phyloP scores from a whole-genome alignment of 2,329 filamentous ascomycete species.

The Neonectria punicea region DNA sequence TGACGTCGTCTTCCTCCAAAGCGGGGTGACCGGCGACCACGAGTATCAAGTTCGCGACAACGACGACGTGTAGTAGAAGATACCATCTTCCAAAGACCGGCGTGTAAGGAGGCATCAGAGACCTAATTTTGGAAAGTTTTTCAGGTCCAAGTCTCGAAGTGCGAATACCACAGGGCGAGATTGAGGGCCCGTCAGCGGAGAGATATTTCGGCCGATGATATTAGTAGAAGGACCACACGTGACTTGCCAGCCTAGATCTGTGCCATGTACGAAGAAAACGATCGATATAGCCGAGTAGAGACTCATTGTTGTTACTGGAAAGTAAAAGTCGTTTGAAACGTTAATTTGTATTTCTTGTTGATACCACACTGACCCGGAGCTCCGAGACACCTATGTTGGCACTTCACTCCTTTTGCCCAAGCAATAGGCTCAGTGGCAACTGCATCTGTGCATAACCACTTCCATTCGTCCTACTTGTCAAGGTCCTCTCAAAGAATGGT shows the following conservation, averaged over 20 bases:
- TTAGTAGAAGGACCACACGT: neutral
- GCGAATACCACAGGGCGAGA: neutral
- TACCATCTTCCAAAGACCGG: neutral
- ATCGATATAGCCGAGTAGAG: neutral
- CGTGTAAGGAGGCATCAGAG: neutral
- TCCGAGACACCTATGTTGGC: no score
- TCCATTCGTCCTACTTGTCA: neutral
- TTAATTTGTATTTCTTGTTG: no score
- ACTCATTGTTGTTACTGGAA: neutral
- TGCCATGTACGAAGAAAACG: neutral
- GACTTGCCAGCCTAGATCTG: neutral
- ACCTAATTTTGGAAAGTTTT: neutral
- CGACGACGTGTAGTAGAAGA: neutral
- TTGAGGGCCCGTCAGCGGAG: neutral
- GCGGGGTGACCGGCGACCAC: neutral
- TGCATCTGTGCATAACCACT: no score
- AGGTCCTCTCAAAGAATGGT: constrained; percentile 5
- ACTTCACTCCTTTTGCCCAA: no score
- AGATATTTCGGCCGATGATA: neutral
- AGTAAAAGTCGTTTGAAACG: no score
- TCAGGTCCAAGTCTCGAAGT: neutral
- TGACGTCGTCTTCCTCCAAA: neutral
- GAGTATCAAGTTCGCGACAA: neutral
- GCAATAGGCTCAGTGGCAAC: no score
- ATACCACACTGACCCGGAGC: no score